A percentile compares a stretch with the other conserved stretches of the same genome.
These are phyloP conservation scores for Panaeolus cyanescens DNA, from an alignment of 768 basidiomycete species.

Conservation along the genomic window DNA sequence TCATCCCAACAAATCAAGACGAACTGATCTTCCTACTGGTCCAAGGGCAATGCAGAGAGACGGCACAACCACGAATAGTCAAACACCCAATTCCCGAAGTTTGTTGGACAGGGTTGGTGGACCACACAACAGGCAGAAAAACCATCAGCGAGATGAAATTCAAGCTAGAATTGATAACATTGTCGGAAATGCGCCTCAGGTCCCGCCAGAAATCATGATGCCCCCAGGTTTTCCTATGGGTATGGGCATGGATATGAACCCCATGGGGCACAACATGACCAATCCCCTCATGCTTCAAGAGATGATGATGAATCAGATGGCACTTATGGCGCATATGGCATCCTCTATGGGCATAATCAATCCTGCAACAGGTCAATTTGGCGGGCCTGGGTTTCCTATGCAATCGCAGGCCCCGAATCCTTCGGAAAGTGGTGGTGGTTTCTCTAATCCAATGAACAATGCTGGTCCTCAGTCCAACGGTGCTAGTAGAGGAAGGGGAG, in stretches of 20 bases:
- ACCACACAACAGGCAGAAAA: slow-evolving; percentile 42
- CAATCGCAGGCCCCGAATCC: slow-evolving; percentile 56
- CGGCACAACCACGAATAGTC: slow-evolving; percentile 25
- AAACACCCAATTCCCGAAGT: slow-evolving; percentile 51
- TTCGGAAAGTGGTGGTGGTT: slow-evolving; percentile 54
- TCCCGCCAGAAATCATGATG: slow-evolving; percentile 56
- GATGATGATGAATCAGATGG: slow-evolving; percentile 92
- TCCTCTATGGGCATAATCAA: slow-evolving; percentile 79
- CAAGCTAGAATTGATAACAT: slow-evolving; percentile 82
- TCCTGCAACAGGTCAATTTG: slow-evolving; percentile 57
- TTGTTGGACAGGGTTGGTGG: slow-evolving; percentile 84
- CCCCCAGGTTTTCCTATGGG: slow-evolving; percentile 41
- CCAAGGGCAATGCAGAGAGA: slow-evolving; percentile 80
- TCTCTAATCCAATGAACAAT: slow-evolving; percentile 38
- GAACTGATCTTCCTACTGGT: slow-evolving; percentile 79
- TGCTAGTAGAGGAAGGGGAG: slow-evolving; percentile 43
- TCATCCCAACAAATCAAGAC: slow-evolving; percentile 70
- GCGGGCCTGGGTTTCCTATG: slow-evolving; percentile 58
- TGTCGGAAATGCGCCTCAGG: slow-evolving; percentile 53
- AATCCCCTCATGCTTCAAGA: slow-evolving; percentile 82
- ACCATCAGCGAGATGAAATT: slow-evolving; percentile 62
- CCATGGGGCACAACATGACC: slow-evolving; percentile 52
- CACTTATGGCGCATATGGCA: slow-evolving; percentile 92
- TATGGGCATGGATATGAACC: slow-evolving; percentile 64
- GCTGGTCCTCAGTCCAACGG: slow-evolving; percentile 33